phyloP scores from a whole-genome alignment of 1,284 basidiomycete genomes.

The Ceratobasidium papillatum region DNA sequence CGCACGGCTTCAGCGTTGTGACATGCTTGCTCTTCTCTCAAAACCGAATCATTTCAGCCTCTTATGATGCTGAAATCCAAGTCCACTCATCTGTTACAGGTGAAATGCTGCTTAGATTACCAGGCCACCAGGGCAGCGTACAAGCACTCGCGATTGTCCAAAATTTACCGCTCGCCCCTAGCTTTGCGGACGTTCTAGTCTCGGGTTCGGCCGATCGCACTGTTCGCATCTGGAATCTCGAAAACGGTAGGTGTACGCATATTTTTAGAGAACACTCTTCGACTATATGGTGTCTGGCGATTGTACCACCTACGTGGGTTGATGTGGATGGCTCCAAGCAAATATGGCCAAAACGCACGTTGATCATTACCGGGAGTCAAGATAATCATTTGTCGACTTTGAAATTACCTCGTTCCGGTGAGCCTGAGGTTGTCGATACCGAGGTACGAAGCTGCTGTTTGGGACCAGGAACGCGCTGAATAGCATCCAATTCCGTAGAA shows the following conservation, averaged over 20 bases:
- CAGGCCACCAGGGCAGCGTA: constrained; percentile 93
- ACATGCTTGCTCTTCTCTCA: constrained; percentile 93
- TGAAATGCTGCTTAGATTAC: constrained; percentile 72
- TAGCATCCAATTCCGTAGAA: constrained; percentile 65
- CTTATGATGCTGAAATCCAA: constrained; percentile 92
- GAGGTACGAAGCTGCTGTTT: constrained; percentile 73
- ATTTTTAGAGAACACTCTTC: constrained; percentile 93
- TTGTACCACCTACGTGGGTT: constrained; percentile 85
- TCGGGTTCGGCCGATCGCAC: constrained; percentile 96
- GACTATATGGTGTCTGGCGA: constrained; percentile 88
- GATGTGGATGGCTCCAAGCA: constrained; percentile 69
- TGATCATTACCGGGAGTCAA: constrained; percentile 93
- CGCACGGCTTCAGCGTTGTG: constrained; percentile 88
- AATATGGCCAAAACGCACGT: constrained; percentile 83
- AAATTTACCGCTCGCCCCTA: constrained; percentile 54
- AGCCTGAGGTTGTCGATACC: constrained; percentile 75
- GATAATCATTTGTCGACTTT: constrained; percentile 91
- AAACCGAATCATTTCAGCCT: constrained; percentile 93
- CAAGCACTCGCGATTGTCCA: constrained; percentile 83
- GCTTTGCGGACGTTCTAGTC: constrained; percentile 85
- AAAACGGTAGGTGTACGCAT: constrained; percentile 81
- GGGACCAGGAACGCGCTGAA: constrained; percentile 64
- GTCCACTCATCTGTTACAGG: constrained; percentile 87
- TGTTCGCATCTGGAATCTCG: constrained; percentile 91
- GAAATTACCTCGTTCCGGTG: constrained; percentile 79